Evolutionary conservation across 768 basidiomycete species (phyloP), one percentile per base, ranked within the genome.

Genomic region (Scleroderma citrinum): DNA sequence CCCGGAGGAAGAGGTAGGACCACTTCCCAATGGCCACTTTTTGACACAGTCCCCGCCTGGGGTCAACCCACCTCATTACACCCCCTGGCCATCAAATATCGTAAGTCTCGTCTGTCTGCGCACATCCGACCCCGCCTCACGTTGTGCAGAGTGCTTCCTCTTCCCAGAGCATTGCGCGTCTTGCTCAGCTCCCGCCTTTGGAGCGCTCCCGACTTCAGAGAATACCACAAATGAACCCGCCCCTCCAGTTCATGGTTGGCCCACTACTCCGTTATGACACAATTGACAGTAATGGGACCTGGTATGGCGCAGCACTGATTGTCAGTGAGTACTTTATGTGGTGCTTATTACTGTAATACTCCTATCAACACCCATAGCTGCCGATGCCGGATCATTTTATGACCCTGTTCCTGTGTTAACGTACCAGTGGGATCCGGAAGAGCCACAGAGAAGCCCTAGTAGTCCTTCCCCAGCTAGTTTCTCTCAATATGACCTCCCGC

Each of bases 261-360:
- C 92, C 92, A 19, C 71, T 97, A 16, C 69, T 97, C 52, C 82
- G 87, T 36, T 97, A 92, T 60, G 93, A 97, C 61, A 98, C 92
- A 0, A 78, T 89, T 21, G 84, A 89, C 56, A 72, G 82, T 52
- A 71, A 79, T 20, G 81, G 83, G 16, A 70, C 92, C 31, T 99
- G 92, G 91, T 77, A 84, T 53, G 95, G 93, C 7, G 89, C 87
- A 12, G 90, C 82, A 11, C 69, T 99, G 67, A 76, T 97, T 48
- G 92, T 98, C 55, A 91, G 85, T 87, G 55, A 69, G 85, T 86
- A 24, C 39, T 24, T 13, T 14, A 34, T 20, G 30, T 47, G 13
- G 20, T n/a, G n/a, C n/a, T n/a, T n/a, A n/a, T n/a, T n/a, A n/a
- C 17, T 17, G 12, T 48, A 23, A 31, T 12, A n/a, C 38, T 11